Evolutionary conservation across 257 asterid species (phyloP), one percentile per base, ranked within the genome.

Genomic region (Solanum pimpinellifolium): DNA sequence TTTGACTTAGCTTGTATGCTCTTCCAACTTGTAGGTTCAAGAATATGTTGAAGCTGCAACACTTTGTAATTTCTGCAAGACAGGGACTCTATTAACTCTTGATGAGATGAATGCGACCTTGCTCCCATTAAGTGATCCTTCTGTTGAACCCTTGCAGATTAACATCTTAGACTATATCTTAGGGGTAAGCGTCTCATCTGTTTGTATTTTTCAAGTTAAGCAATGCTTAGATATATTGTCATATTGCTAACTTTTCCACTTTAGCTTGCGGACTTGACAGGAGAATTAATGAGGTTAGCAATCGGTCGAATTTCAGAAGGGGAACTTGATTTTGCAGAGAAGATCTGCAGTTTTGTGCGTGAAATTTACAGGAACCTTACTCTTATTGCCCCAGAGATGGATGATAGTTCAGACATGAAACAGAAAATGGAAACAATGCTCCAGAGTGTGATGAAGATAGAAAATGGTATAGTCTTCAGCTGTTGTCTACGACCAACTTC

Each of bases 11-110:
- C 59, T 73, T 65, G 2, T 83, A 44, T 83, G 84, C 89, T 39
- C 88, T 89, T 75, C 39, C 88, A 83, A 82, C 85, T 86, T 84
- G 21, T 86, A 95, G 99, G 94, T 97, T 70, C 99, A 97, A 88
- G 99, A 97, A 88, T 97, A 95, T 89, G 92, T 95, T 90, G 99
- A 97, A 95, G 99, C 99, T 89, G 98, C 96, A 78, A 97, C 99
- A 33, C 88, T 97, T 5, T 95, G 90, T 88, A 90, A 93, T 87
- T 97, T 97, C 89, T 95, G 99, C 95, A 97, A 92, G 90, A 92
- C 92, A 16, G 98, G 99, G 69, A 86, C 88, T 25, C 96, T 97
- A 83, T 88, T 97, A 92, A 90, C 89, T 77, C 98, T 97, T 2
- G 95, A 95, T 85, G 98, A 94, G 91, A 92, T 95, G 85, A 97